phyloP scores from a whole-genome alignment of 306 rosid genomes.

The Gillenia trifoliata region DNA sequence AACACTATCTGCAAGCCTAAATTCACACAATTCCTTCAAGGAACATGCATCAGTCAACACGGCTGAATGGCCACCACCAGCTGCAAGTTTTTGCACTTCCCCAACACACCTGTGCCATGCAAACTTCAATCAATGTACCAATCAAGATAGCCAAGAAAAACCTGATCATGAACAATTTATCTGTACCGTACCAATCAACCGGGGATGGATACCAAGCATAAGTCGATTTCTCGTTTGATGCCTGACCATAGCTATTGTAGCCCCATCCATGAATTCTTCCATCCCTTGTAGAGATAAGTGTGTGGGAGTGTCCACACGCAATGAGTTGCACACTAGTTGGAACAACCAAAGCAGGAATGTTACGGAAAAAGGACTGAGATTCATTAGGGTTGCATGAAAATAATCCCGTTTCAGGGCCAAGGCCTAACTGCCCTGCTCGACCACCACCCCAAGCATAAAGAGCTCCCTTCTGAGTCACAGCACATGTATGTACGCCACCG shows the following conservation, averaged over 20 bases:
- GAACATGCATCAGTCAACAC: conserved; percentile 91
- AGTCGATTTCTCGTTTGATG: conserved; percentile 81
- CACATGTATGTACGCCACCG: conserved; percentile 90
- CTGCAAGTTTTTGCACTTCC: conserved; percentile 87
- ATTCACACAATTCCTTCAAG: conserved; percentile 88
- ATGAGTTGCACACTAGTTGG: conserved; percentile 73
- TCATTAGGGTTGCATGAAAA: conserved; percentile 66
- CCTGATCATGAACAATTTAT: conserved; percentile 6
- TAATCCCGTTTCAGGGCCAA: conserved; percentile 77
- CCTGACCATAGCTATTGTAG: conserved; percentile 92
- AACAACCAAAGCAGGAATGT: conserved; percentile 72
- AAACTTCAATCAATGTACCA: conserved; percentile 20
- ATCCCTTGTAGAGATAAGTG: conserved; percentile 61
- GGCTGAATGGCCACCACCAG: conserved; percentile 98
- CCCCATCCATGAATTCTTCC: conserved; percentile 99
- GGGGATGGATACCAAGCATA: conserved; percentile 99
- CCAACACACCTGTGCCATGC: conserved; percentile 71
- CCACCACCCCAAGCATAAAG: conserved; percentile 97
- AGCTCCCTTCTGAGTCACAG: conserved; percentile 71
- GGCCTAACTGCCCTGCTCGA: conserved; percentile 89
- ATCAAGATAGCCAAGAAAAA: conserved; percentile 5
- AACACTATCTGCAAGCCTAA: conserved; percentile 69
- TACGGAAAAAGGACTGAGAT: conserved; percentile 53
- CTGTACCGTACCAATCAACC: conserved; percentile 68
- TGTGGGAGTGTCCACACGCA: conserved; percentile 92